These are phyloP conservation scores for Cordyceps militaris DNA, from an alignment of 2,329 filamentous ascomycete genomes.

Conservation along the genomic window DNA sequence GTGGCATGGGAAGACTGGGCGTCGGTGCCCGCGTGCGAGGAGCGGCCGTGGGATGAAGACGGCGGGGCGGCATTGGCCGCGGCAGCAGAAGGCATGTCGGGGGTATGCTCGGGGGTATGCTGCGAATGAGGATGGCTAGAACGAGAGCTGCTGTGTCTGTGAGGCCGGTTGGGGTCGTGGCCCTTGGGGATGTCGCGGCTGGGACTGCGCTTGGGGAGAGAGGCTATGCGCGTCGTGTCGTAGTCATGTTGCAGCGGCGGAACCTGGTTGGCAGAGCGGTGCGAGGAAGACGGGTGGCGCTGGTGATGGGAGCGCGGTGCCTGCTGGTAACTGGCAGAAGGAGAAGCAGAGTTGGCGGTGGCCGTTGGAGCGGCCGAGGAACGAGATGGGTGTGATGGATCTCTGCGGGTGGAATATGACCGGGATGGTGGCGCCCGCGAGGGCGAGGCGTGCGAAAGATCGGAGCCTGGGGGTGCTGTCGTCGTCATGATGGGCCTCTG, in stretches of 20 bases:
- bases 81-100: slow-evolving; percentile 44
- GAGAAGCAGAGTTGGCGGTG: slow-evolving; percentile 6
- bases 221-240: slow-evolving; percentile 62
- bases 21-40: slow-evolving; percentile 34
- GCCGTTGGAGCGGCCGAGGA: slow-evolving; percentile 20
- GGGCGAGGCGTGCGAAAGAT: slow-evolving; percentile 19
- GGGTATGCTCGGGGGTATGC: slow-evolving; percentile 26
- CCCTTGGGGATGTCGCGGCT: slow-evolving; percentile 57
- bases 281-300: slow-evolving; percentile 34
- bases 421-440: slow-evolving; percentile 26
- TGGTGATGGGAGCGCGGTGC: slow-evolving; percentile 28
- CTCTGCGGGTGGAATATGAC: slow-evolving; percentile 25
- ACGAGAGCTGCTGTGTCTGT: slow-evolving; percentile 44
- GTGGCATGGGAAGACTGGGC: slow-evolving; percentile 32
- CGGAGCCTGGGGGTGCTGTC: slow-evolving; percentile 18
- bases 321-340: not conserved
- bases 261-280: slow-evolving; percentile 34
- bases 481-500: slow-evolving; percentile 24
- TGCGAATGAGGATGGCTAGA: slow-evolving; percentile 31
- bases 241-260: slow-evolving; percentile 56
- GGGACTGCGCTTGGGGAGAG: slow-evolving; percentile 55
- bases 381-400: slow-evolving; percentile 17
- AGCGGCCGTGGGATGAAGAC: slow-evolving; percentile 37
- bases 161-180: slow-evolving; percentile 40
- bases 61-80: slow-evolving; percentile 45